phyloP scores from a whole-genome alignment of 2,329 filamentous ascomycete genomes.

The Microsporum audouinii region DNA sequence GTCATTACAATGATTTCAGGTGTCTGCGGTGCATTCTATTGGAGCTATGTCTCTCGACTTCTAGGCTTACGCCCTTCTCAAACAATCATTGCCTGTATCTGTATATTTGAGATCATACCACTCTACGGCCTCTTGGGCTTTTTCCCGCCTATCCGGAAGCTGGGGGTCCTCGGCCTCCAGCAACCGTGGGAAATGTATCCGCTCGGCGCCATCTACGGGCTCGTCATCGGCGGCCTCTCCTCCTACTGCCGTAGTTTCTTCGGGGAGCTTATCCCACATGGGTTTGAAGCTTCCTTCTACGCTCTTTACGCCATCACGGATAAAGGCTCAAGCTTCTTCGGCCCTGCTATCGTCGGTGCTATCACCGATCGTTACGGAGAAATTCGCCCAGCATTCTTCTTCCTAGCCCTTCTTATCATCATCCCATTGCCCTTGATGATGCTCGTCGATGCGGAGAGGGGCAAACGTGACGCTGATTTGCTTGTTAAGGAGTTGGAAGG shows the following conservation, averaged over 20 bases:
- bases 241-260: slow-evolving; percentile 88
- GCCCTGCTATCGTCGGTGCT: slow-evolving; percentile 80
- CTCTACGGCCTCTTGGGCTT: slow-evolving; percentile 84
- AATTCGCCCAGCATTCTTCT: slow-evolving; percentile 82
- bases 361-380: slow-evolving; percentile 78
- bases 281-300: slow-evolving; percentile 92
- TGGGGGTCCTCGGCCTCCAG: slow-evolving; percentile 75
- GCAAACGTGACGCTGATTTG: slow-evolving; percentile 55
- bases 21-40: slow-evolving; percentile 77
- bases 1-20: slow-evolving; percentile 79
- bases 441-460: slow-evolving; percentile 72
- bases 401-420: slow-evolving; percentile 73
- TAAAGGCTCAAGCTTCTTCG: slow-evolving; percentile 89
- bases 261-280: slow-evolving; percentile 85
- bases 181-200: slow-evolving; percentile 96
- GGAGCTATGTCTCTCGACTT: slow-evolving; percentile 64
- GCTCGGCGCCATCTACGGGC: slow-evolving; percentile 76
- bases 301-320: slow-evolving; percentile 95
- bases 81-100: slow-evolving; percentile 85
- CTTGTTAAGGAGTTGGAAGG: slow-evolving; percentile 45
- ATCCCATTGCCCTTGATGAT: slow-evolving; percentile 75
- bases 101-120: slow-evolving; percentile 82
- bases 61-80: slow-evolving; percentile 65
- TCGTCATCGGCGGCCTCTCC: slow-evolving; percentile 85
- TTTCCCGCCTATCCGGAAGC: slow-evolving; percentile 61